Evolutionary conservation across 2,329 filamentous ascomycete genomes (phyloP).

Genomic region (Claviceps pazoutovae): DNA sequence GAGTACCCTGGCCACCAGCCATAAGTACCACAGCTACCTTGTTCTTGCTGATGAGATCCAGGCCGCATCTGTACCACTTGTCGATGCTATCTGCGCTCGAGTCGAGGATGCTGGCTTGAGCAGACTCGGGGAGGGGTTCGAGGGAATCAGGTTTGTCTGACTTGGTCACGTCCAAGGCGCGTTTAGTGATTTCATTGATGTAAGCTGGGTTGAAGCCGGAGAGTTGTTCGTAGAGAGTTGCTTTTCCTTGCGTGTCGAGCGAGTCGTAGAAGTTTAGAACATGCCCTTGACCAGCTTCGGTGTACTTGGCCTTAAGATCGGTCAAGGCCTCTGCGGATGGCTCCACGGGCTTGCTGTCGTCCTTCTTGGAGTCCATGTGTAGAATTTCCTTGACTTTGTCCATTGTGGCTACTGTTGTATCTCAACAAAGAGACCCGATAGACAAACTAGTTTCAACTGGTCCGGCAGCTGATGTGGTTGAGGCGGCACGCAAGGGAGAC

Average conservation of each 20-base stretch:
- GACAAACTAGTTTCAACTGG: neutral
- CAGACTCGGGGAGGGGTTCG: conserved; percentile 77
- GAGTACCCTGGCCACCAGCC: conserved; percentile 92
- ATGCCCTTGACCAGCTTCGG: conserved; percentile 65
- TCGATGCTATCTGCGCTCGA: conserved; percentile 65
- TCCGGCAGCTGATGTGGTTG: neutral
- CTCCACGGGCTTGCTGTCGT: conserved; percentile 24
- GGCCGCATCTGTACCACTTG: conserved; percentile 69
- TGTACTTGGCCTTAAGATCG: conserved; percentile 57
- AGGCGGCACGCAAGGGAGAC: neutral
- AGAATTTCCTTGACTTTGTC: conserved; percentile 30
- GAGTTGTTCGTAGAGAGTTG: conserved; percentile 67
- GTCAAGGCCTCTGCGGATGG: conserved; percentile 53
- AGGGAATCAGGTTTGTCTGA: conserved; percentile 44
- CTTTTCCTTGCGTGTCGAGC: conserved; percentile 60
- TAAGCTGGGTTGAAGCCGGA: conserved; percentile 66
- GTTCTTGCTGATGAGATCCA: conserved; percentile 67
- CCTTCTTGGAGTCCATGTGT: conserved; percentile 20
- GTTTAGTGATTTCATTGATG: conserved; percentile 78
- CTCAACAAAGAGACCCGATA: neutral
- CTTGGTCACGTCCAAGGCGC: conserved; percentile 65
- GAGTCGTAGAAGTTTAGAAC: conserved; percentile 73
- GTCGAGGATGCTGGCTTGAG: conserved; percentile 83
- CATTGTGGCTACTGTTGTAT: conserved; percentile 18
- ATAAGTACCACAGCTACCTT: conserved; percentile 82